Percentiles rank a stretch among this genome's conserved stretches.
phyloP scores from a whole-genome alignment of 2,329 filamentous ascomycete species.

The Aspergillus luchuensis region DNA sequence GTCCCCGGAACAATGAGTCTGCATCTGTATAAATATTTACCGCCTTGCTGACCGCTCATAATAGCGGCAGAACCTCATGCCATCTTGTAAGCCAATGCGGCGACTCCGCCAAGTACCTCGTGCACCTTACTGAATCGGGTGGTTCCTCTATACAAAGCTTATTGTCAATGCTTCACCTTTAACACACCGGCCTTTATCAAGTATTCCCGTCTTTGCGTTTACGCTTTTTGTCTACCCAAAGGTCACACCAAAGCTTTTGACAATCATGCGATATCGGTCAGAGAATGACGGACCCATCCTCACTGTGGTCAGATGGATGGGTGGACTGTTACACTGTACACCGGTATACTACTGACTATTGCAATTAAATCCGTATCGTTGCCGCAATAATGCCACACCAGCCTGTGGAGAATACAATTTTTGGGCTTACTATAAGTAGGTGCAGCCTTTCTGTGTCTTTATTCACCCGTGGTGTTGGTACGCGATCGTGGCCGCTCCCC shows the following conservation, averaged over 20 bases:
- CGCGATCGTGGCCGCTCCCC: not conserved
- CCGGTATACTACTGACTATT: not conserved
- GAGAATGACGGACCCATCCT: not conserved
- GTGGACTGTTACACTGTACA: constrained; percentile 5
- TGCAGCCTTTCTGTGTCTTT: too few species aligned
- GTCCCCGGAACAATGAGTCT: too few species aligned
- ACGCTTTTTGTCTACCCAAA: not conserved
- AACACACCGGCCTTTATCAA: not conserved
- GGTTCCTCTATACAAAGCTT: not conserved
- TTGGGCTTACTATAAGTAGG: not conserved
- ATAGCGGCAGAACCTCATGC: too few species aligned
- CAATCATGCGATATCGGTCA: not conserved
- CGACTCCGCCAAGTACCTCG: too few species aligned
- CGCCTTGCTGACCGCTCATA: too few species aligned
- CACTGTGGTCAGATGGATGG: not conserved
- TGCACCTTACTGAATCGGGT: not conserved
- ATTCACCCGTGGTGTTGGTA: not conserved
- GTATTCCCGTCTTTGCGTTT: too few species aligned
- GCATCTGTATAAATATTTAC: too few species aligned
- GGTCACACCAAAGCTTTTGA: not conserved
- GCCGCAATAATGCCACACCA: not conserved
- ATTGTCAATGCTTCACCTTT: not conserved
- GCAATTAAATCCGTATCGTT: not conserved
- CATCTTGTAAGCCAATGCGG: too few species aligned
- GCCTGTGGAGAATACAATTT: not conserved